Percentiles rank a stretch among this genome's conserved stretches.
Evolutionary conservation across 2,329 filamentous ascomycete species (phyloP).

Genomic region (Aspergillus brasiliensis): DNA sequence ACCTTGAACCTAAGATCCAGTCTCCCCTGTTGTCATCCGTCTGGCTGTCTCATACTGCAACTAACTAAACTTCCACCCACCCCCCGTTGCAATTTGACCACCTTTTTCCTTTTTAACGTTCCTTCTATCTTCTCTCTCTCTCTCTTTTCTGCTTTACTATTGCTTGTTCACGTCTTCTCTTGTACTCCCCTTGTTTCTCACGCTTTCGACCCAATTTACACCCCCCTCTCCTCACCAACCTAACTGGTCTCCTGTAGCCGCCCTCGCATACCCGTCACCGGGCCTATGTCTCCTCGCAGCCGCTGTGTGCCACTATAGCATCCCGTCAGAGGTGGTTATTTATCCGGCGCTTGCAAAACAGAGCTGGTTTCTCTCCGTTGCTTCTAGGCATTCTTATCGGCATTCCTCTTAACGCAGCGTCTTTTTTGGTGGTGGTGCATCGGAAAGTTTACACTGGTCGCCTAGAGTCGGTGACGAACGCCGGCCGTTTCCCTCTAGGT

Average conservation of each 20-base stretch:
- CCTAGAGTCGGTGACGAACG: slow-evolving; percentile 1
- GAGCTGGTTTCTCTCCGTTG: slow-evolving; percentile 14
- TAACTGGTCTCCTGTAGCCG: slow-evolving; percentile 15
- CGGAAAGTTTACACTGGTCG: background rate
- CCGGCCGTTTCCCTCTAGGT: background rate
- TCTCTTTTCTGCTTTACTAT: background rate
- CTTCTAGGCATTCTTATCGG: background rate
- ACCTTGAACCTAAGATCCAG: slow-evolving; percentile 12
- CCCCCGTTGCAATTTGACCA: background rate
- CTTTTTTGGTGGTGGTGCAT: slow-evolving; percentile 1
- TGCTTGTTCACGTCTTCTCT: background rate
- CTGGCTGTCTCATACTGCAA: background rate
- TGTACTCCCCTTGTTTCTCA: background rate
- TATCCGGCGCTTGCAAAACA: slow-evolving; percentile 10
- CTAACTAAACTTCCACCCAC: background rate
- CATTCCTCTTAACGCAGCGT: background rate
- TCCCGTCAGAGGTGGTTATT: slow-evolving; percentile 13
- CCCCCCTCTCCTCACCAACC: slow-evolving; percentile 1
- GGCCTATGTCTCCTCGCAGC: slow-evolving; percentile 17
- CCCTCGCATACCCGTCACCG: slow-evolving; percentile 18
- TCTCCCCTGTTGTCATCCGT: slow-evolving; percentile 17
- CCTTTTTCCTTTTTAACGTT: background rate
- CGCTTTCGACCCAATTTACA: slow-evolving; percentile 5
- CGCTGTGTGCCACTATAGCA: slow-evolving; percentile 14
- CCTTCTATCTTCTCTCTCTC: slow-evolving; percentile 2